Percentiles rank a stretch among this genome's conserved stretches.
Evolutionary conservation across 2,329 filamentous ascomycete species (phyloP).

Genomic region (Penicillium janthinellum): DNA sequence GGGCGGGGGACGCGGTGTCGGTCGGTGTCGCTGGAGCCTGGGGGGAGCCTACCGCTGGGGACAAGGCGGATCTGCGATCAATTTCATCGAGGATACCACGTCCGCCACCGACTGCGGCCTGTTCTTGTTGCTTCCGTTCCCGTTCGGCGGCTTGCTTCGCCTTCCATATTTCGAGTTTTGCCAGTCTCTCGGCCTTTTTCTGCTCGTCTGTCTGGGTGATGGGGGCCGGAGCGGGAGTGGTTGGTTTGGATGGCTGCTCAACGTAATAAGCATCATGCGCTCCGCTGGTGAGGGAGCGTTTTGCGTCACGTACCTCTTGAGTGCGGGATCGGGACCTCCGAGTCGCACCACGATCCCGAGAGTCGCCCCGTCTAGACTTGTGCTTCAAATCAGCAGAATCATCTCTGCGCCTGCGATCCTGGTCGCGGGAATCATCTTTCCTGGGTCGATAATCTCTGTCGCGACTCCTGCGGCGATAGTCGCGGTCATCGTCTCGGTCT

Average conservation of each 20-base stretch:
- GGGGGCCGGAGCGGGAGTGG: constrained; percentile 39
- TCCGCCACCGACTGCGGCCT: constrained; percentile 62
- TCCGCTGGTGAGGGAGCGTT: neutral
- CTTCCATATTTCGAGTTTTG: constrained; percentile 88
- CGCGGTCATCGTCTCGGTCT: constrained; percentile 58
- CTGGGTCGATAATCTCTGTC: constrained; percentile 69
- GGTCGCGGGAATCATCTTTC: constrained; percentile 74
- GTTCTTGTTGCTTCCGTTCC: constrained; percentile 70
- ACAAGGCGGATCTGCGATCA: constrained; percentile 66
- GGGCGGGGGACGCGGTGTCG: constrained; percentile 53
- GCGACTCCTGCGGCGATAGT: constrained; percentile 64
- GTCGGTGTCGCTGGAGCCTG: constrained; percentile 54
- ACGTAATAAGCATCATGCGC: constrained; percentile 3
- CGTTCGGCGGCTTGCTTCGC: constrained; percentile 77
- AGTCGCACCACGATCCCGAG: constrained; percentile 56
- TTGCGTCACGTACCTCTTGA: constrained; percentile 57
- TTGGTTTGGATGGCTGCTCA: constrained; percentile 56
- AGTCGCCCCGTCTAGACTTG: constrained; percentile 68
- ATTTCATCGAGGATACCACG: constrained; percentile 71
- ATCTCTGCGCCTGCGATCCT: constrained; percentile 64
- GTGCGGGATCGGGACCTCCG: constrained; percentile 54
- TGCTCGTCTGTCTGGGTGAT: constrained; percentile 66
- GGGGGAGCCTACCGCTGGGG: constrained; percentile 56
- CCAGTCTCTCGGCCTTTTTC: constrained; percentile 77
- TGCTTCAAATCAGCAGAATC: constrained; percentile 70